A percentile compares a stretch with the other conserved stretches of the same genome.
Evolutionary conservation across 2,329 filamentous ascomycete genomes (phyloP).

Genomic region (Cercospora sojina): DNA sequence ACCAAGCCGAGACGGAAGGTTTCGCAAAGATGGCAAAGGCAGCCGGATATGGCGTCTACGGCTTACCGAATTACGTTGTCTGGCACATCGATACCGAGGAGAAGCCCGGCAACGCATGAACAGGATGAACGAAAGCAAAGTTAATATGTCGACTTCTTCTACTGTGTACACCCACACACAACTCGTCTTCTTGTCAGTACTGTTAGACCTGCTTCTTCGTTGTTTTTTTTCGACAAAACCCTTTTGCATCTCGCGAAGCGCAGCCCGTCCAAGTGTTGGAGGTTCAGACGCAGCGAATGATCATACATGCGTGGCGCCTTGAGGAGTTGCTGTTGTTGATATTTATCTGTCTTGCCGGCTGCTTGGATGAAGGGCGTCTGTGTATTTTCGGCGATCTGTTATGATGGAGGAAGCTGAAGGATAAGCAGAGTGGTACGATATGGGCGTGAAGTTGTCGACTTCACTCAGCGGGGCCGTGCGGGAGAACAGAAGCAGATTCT

Average conservation of each 20-base stretch:
- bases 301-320: constrained; percentile 8
- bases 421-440: neutral
- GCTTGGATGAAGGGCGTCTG: neutral
- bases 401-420: neutral
- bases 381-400: neutral
- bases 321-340: neutral
- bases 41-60: constrained; percentile 87
- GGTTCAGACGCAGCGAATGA: constrained; percentile 6
- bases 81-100: constrained; percentile 98
- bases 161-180: neutral
- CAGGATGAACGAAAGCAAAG: constrained; percentile 10
- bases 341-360: neutral
- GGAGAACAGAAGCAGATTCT: neutral
- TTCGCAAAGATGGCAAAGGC: constrained; percentile 99
- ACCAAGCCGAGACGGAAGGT: constrained; percentile 97
- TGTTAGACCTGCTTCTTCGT: constrained; percentile 1
- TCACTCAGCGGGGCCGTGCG: neutral
- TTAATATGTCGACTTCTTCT: neutral
- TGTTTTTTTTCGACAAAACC: neutral
- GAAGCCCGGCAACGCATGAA: constrained; percentile 73
- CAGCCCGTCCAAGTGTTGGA: constrained; percentile 14
- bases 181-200: neutral
- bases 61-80: constrained; percentile 94
- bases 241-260: constrained; percentile 9
- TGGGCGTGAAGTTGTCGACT: neutral